Evolutionary conservation across 2,329 filamentous ascomycete species (phyloP).

Genomic region (Sporothrix brasiliensis): DNA sequence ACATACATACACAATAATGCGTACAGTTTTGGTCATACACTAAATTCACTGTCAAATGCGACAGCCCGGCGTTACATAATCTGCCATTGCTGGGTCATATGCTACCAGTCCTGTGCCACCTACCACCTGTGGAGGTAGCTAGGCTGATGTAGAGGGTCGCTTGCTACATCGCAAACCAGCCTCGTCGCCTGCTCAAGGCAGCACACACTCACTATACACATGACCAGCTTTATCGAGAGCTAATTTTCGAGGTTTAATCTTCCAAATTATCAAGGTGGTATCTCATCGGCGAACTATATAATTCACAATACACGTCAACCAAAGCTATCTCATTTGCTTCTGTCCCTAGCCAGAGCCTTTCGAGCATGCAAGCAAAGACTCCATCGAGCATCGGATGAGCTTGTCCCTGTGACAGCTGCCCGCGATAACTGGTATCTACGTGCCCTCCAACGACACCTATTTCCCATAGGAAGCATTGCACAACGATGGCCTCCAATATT

Average conservation of each 20-base stretch:
- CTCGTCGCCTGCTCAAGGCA: slow-evolving; percentile 28
- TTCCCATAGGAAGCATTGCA: background rate
- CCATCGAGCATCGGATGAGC: slow-evolving; percentile 19
- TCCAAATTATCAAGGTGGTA: background rate
- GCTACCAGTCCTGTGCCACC: slow-evolving; percentile 7
- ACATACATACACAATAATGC: no score
- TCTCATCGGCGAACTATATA: background rate
- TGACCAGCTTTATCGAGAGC: slow-evolving; percentile 27
- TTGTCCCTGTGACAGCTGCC: slow-evolving; percentile 25
- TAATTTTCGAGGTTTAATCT: background rate
- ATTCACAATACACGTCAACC: background rate
- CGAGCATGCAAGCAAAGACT: slow-evolving; percentile 26
- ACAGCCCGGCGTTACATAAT: slow-evolving; percentile 23
- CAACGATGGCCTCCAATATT: slow-evolving; percentile 52
- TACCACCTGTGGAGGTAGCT: background rate
- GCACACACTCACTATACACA: slow-evolving; percentile 28
- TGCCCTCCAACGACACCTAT: background rate
- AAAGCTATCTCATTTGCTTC: background rate
- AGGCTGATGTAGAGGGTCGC: slow-evolving; percentile 25
- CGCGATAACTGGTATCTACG: background rate
- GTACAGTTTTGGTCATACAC: no score
- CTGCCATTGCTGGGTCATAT: slow-evolving; percentile 11
- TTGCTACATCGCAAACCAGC: slow-evolving; percentile 20
- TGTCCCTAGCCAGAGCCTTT: background rate
- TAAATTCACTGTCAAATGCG: no score